A percentile compares a stretch with the other conserved stretches of the same genome.
phyloP scores from a whole-genome alignment of 495 filamentous ascomycete genomes.

The Oidiodendron maius region DNA sequence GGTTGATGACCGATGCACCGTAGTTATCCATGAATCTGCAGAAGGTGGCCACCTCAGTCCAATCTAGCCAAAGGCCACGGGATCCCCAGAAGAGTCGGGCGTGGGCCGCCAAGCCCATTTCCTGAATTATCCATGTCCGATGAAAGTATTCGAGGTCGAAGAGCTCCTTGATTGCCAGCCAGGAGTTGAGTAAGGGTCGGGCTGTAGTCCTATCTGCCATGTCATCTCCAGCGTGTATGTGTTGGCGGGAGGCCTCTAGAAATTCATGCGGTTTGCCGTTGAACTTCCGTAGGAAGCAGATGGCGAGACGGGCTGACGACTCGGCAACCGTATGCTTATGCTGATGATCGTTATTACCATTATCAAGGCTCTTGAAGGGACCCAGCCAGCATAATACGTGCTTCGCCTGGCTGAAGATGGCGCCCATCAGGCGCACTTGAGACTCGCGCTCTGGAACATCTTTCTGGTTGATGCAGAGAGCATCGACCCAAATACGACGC shows the following conservation, averaged over 20 bases:
- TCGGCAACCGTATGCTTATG: no score
- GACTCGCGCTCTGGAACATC: conserved; percentile 15
- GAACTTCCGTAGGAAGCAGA: conserved; percentile 4
- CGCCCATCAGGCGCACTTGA: conserved; percentile 14
- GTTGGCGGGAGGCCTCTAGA: background rate
- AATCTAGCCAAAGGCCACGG: conserved; percentile 1
- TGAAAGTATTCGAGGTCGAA: conserved; percentile 12
- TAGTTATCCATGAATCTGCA: conserved; percentile 9
- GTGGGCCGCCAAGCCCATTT: conserved; percentile 6
- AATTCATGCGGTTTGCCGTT: conserved; percentile 1
- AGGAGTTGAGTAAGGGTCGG: conserved; percentile 3
- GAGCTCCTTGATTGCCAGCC: conserved; percentile 10
- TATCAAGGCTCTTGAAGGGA: conserved; percentile 3
- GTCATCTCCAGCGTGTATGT: conserved; percentile 6
- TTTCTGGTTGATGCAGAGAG: conserved; percentile 17
- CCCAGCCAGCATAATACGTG: conserved; percentile 12
- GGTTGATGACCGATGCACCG: conserved; percentile 9
- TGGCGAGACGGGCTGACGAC: background rate
- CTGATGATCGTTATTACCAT: no score
- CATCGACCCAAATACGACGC: no score
- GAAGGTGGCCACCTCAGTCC: conserved; percentile 6
- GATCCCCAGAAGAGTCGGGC: conserved; percentile 9
- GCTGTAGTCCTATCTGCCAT: background rate
- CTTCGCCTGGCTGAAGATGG: conserved; percentile 7
- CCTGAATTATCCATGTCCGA: conserved; percentile 12